Percentiles rank a stretch among this genome's conserved stretches.
Evolutionary conservation across 176 grass and related monocot species (phyloP).

Genomic region (Otatea glauca): DNA sequence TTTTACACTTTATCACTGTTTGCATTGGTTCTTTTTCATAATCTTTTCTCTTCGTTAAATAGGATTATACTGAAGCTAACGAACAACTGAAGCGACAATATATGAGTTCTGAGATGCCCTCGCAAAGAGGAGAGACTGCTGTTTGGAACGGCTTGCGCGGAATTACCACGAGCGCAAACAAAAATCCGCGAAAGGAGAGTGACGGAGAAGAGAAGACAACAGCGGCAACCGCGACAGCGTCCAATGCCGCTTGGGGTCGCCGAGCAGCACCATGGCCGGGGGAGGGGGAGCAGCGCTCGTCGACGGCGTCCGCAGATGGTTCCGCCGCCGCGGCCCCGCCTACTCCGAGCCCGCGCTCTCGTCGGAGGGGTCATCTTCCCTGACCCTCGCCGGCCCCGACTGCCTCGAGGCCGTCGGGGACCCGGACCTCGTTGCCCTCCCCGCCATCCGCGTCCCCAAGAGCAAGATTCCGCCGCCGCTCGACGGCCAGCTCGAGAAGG

Average conservation of each 20-base stretch:
- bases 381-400: neutral
- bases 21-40: no score
- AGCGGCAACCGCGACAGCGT: neutral
- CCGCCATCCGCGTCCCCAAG: slow-evolving; percentile 21
- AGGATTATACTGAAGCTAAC: no score
- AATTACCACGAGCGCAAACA: no score
- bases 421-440: slow-evolving; percentile 12
- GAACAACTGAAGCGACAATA: no score
- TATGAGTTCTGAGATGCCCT: no score
- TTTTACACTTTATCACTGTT: no score
- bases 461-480: slow-evolving; percentile 22
- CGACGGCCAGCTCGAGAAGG: slow-evolving; percentile 33
- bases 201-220: neutral
- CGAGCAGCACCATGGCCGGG: neutral
- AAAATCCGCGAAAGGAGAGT: neutral
- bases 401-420: slow-evolving; percentile 3
- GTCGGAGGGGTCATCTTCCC: neutral
- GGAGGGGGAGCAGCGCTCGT: slow-evolving; percentile 33
- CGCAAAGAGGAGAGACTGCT: no score
- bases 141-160: no score
- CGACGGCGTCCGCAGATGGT: slow-evolving; percentile 41
- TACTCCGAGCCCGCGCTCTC: neutral
- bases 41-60: no score
- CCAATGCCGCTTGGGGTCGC: slow-evolving; percentile 22
- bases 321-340: slow-evolving; percentile 29